Percentiles rank a stretch among this genome's conserved stretches.
These are phyloP conservation scores for Rutstroemia sp. DNA, from an alignment of 2,329 filamentous ascomycete species.

Conservation along the genomic window DNA sequence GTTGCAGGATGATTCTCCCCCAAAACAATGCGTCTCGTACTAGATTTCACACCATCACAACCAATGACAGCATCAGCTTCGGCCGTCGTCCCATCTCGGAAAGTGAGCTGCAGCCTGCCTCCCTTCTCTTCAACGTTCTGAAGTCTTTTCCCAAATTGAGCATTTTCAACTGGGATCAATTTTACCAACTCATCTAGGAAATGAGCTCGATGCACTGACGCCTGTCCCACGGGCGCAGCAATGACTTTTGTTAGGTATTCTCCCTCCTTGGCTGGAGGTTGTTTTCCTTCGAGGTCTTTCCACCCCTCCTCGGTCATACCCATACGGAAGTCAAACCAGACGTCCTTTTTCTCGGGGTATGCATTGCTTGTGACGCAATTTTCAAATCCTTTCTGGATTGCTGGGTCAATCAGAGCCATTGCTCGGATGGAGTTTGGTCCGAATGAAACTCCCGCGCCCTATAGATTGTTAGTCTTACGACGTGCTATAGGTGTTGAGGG, in stretches of 20 bases:
- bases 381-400: slow-evolving; percentile 22
- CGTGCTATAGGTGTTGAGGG: background rate
- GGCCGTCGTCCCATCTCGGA: slow-evolving; percentile 37
- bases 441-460: slow-evolving; percentile 27
- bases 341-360: slow-evolving; percentile 17
- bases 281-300: slow-evolving; percentile 12
- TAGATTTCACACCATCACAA: slow-evolving; percentile 36
- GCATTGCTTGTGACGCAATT: slow-evolving; percentile 21
- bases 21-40: slow-evolving; percentile 42
- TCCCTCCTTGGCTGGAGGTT: slow-evolving; percentile 15
- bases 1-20: slow-evolving; percentile 38
- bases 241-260: slow-evolving; percentile 14
- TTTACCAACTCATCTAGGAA: slow-evolving; percentile 29
- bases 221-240: slow-evolving; percentile 20
- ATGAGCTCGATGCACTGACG: slow-evolving; percentile 26
- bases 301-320: slow-evolving; percentile 21
- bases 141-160: slow-evolving; percentile 32
- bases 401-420: slow-evolving; percentile 25
- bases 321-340: slow-evolving; percentile 27
- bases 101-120: slow-evolving; percentile 29
- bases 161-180: slow-evolving; percentile 32
- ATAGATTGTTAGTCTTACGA: background rate
- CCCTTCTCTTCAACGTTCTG: slow-evolving; percentile 25
- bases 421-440: slow-evolving; percentile 26
- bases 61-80: slow-evolving; percentile 10